A percentile compares a stretch with the other conserved stretches of the same genome.
phyloP scores from a whole-genome alignment of 2,329 filamentous ascomycete species.

The Fusarium lyarnte region DNA sequence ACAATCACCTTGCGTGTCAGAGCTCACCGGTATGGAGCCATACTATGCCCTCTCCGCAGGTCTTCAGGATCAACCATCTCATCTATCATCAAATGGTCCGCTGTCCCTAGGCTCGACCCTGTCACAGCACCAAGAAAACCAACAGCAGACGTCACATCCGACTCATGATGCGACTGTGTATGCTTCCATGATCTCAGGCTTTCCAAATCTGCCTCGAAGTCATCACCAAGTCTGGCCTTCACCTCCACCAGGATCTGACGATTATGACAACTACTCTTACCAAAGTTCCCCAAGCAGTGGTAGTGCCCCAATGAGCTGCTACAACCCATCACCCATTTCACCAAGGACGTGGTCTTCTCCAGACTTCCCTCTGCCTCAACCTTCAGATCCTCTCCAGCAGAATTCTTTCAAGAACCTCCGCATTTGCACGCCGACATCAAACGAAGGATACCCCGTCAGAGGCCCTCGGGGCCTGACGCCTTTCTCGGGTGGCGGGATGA shows the following conservation, averaged over 20 bases:
- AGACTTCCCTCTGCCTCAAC: conserved; percentile 31
- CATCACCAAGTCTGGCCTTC: conserved; percentile 48
- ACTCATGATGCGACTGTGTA: conserved; percentile 34
- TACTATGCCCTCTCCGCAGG: conserved; percentile 39
- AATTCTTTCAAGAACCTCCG: conserved; percentile 35
- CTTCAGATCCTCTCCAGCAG: conserved; percentile 34
- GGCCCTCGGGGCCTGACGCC: conserved; percentile 33
- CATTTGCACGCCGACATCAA: conserved; percentile 42
- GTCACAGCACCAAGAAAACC: conserved; percentile 30
- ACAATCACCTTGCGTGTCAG: conserved; percentile 43
- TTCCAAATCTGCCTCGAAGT: conserved; percentile 35
- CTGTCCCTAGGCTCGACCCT: conserved; percentile 31
- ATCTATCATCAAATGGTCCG: conserved; percentile 38
- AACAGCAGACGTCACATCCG: conserved; percentile 27
- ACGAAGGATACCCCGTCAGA: conserved; percentile 27
- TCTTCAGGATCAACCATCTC: conserved; percentile 32
- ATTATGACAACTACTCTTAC: conserved; percentile 51
- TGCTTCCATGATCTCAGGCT: conserved; percentile 35
- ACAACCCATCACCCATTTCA: conserved; percentile 45
- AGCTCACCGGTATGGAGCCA: conserved; percentile 40
- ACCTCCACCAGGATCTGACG: conserved; percentile 50
- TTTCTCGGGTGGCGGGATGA: conserved; percentile 23
- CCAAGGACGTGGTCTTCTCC: conserved; percentile 50
- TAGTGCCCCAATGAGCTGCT: conserved; percentile 36
- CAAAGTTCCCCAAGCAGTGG: conserved; percentile 46